These are phyloP conservation scores for Hippophae tibetana DNA, from an alignment of 306 rosid species.

Conservation along the genomic window DNA sequence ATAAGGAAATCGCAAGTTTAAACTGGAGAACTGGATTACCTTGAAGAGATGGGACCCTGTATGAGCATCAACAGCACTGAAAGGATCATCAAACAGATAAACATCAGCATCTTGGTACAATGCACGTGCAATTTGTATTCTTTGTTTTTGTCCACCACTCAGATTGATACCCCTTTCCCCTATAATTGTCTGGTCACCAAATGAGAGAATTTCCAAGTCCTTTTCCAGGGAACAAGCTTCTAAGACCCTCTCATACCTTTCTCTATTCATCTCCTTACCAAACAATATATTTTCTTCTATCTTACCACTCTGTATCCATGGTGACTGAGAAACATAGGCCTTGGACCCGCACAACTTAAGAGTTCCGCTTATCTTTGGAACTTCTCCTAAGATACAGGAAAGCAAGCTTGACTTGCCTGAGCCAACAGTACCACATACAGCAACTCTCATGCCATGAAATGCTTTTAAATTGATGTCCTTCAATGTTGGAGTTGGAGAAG, in stretches of 20 bases:
- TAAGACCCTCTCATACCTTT: constrained; percentile 46
- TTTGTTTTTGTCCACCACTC: constrained; percentile 83
- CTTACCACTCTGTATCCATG: constrained; percentile 80
- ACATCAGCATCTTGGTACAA: constrained; percentile 66
- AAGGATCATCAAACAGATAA: constrained; percentile 73
- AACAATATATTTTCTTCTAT: constrained; percentile 65
- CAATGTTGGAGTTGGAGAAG: constrained; percentile 38
- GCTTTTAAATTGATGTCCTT: constrained; percentile 40
- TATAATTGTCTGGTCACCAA: constrained; percentile 66
- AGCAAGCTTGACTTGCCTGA: constrained; percentile 30
- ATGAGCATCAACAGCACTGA: constrained; percentile 80
- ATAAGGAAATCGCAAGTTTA: constrained; percentile 3
- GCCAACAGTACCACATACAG: constrained; percentile 48
- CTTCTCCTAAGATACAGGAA: constrained; percentile 68
- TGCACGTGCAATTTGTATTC: constrained; percentile 74
- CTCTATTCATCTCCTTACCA: constrained; percentile 57
- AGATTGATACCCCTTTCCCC: constrained; percentile 80
- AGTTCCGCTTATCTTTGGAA: constrained; percentile 56
- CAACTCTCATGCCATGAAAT: constrained; percentile 39
- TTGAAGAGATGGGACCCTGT: constrained; percentile 70
- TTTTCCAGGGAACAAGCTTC: constrained; percentile 61
- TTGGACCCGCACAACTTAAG: constrained; percentile 56
- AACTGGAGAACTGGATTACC: constrained; percentile 27
- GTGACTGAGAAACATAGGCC: constrained; percentile 76
- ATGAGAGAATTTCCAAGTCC: constrained; percentile 59